Conservation (phyloP, 2,329 filamentous ascomycete species). For the Bipolaris sorokiniana region DNA sequence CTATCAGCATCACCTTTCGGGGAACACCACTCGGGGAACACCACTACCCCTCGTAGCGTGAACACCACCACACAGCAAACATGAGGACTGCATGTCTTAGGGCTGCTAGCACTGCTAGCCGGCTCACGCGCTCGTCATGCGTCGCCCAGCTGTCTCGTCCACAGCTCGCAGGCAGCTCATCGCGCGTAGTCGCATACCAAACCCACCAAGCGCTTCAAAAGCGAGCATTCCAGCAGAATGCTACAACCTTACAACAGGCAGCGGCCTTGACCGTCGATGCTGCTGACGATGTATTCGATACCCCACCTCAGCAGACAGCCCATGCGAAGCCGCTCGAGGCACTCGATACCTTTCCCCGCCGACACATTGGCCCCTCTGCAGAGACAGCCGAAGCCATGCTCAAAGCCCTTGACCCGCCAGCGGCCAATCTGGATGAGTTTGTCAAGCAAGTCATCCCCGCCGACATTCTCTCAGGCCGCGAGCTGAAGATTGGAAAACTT, state of each 20-base stretch:
- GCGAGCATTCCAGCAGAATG: conserved; percentile 35
- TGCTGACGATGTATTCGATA: conserved; percentile 42
- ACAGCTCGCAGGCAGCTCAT: conserved; percentile 23
- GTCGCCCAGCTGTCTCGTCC: conserved; percentile 30
- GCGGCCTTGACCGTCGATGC: conserved; percentile 28
- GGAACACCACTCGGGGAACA: background rate
- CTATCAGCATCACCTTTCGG: conserved; percentile 4
- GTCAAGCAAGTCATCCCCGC: conserved; percentile 81
- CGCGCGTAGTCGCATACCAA: conserved; percentile 24
- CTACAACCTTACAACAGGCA: conserved; percentile 24
- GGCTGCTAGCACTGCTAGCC: conserved; percentile 39
- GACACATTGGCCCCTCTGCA: conserved; percentile 85
- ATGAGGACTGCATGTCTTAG: conserved; percentile 44
- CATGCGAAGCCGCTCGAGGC: conserved; percentile 46
- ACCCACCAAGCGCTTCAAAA: conserved; percentile 24
- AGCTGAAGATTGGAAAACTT: conserved; percentile 60
- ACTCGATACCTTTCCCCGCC: conserved; percentile 73
- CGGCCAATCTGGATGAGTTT: conserved; percentile 77
- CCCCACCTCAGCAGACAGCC: conserved; percentile 27
- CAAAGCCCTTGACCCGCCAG: conserved; percentile 75
- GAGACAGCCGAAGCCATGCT: conserved; percentile 79
- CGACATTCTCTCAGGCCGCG: conserved; percentile 73
- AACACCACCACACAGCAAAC: conserved; percentile 12
- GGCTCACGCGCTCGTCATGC: conserved; percentile 32
- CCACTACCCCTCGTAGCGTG: conserved; percentile 4